Percentiles rank a stretch among this genome's conserved stretches.
Conservation (phyloP, 495 filamentous ascomycete genomes). For the Neurospora sp. region DNA sequence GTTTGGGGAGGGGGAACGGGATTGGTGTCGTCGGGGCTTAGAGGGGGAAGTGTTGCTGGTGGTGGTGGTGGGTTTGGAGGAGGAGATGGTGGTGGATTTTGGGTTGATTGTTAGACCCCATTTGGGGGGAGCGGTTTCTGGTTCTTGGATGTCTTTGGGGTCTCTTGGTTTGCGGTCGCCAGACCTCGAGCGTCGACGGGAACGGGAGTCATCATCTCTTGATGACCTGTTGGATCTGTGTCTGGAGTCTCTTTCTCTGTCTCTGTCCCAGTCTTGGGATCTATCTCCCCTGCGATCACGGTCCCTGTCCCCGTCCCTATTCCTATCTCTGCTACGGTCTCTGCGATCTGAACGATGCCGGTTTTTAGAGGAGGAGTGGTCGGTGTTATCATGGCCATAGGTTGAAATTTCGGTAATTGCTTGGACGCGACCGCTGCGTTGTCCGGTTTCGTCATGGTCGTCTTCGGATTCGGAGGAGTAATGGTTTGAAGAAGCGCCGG, state of each 20-base stretch:
- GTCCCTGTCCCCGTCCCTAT: neutral
- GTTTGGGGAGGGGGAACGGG: neutral
- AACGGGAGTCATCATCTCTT: neutral
- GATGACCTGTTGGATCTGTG: neutral
- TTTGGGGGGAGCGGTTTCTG: neutral
- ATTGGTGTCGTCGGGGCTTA: neutral
- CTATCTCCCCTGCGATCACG: neutral
- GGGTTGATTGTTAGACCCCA: neutral
- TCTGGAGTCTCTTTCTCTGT: neutral
- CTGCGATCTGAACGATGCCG: neutral
- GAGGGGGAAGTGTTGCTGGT: neutral
- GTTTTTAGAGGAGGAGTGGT: neutral
- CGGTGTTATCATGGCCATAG: neutral
- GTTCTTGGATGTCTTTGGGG: neutral
- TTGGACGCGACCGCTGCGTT: neutral
- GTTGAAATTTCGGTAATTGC: neutral
- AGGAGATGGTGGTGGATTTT: neutral
- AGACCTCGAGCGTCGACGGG: neutral
- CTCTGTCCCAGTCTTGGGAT: neutral
- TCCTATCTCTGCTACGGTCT: neutral
- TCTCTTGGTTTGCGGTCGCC: neutral
- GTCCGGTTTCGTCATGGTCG: conserved; percentile 2
- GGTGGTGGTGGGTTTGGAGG: neutral
- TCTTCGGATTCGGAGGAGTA: conserved; percentile 7
- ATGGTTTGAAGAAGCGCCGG: neutral